phyloP scores from a whole-genome alignment of 345 rosid genomes.

The Eutrema japonicum region DNA sequence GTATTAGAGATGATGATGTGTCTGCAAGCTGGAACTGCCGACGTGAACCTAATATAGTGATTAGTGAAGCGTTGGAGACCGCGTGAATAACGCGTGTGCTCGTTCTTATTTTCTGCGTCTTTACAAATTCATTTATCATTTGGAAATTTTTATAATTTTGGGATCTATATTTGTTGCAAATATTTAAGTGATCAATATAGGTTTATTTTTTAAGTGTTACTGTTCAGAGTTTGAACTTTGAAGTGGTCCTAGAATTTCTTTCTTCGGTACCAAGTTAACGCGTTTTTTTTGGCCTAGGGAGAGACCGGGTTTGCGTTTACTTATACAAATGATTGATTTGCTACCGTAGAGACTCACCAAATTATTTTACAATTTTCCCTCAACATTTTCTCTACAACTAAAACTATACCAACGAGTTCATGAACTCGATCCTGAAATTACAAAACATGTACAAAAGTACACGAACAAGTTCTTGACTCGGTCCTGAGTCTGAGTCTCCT shows the following conservation, averaged over 20 bases:
- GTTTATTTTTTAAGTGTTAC: slow-evolving; percentile 23
- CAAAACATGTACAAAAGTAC: background rate
- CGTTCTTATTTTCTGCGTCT: slow-evolving; percentile 23
- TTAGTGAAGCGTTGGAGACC: slow-evolving; percentile 36
- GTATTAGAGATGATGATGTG: slow-evolving; percentile 24
- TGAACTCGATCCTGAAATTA: background rate
- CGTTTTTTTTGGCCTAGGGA: slow-evolving; percentile 26
- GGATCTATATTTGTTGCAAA: slow-evolving; percentile 10
- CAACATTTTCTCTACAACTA: background rate
- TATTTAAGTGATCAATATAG: slow-evolving; percentile 4
- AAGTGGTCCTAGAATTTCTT: slow-evolving; percentile 40
- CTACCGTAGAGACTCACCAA: background rate
- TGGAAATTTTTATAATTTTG: slow-evolving; percentile 1
- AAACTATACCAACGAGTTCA: slow-evolving; percentile 5
- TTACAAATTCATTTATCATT: slow-evolving; percentile 8
- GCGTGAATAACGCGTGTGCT: slow-evolving; percentile 46
- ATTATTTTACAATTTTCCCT: background rate
- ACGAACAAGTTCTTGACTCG: slow-evolving; percentile 8
- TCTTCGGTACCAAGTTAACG: slow-evolving; percentile 36
- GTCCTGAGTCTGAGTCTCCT: slow-evolving; percentile 3
- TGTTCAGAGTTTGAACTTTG: slow-evolving; percentile 44
- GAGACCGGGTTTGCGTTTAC: background rate
- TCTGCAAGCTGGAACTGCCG: slow-evolving; percentile 43
- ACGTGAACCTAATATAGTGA: slow-evolving; percentile 41
- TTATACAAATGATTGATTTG: background rate